Evolutionary conservation across 306 rosid species (phyloP).

Genomic region (Trifolium pratense): DNA sequence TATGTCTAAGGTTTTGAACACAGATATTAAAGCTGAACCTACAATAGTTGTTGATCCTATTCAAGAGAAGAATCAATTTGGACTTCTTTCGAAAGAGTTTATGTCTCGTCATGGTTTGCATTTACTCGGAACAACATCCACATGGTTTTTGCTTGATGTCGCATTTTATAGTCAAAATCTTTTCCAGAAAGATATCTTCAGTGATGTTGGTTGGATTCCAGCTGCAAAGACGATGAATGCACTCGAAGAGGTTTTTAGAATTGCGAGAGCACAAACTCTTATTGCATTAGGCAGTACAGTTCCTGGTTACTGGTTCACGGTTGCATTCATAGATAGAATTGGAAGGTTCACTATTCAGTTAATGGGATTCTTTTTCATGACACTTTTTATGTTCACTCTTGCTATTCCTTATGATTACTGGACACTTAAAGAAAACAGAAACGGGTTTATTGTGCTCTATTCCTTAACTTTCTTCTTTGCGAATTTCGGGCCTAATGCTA

Average conservation of each 20-base stretch:
- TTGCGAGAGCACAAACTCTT: constrained; percentile 75
- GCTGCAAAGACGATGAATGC: constrained; percentile 69
- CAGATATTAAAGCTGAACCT: constrained; percentile 57
- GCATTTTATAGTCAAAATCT: constrained; percentile 78
- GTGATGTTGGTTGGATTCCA: constrained; percentile 80
- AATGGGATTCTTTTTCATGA: constrained; percentile 89
- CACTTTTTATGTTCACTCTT: constrained; percentile 73
- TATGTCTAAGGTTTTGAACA: constrained; percentile 72
- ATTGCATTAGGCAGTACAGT: constrained; percentile 81
- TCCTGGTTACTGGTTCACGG: constrained; percentile 84
- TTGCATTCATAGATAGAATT: constrained; percentile 66
- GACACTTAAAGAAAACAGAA: constrained; percentile 58
- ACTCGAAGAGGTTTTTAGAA: constrained; percentile 62
- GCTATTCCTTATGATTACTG: constrained; percentile 81
- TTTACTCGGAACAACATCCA: constrained; percentile 68
- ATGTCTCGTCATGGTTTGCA: constrained; percentile 65
- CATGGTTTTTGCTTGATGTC: constrained; percentile 81
- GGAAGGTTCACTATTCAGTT: constrained; percentile 76
- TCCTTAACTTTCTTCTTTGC: constrained; percentile 77
- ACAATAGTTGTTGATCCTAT: constrained; percentile 9
- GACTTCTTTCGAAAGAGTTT: constrained; percentile 63
- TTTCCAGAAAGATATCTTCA: constrained; percentile 78
- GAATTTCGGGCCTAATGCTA: constrained; percentile 81
- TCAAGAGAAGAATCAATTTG: constrained; percentile 36
- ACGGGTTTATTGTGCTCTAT: constrained; percentile 66